Conservation (phyloP, 176 grass and related monocot species). For the Puccinellia tenuiflora region DNA sequence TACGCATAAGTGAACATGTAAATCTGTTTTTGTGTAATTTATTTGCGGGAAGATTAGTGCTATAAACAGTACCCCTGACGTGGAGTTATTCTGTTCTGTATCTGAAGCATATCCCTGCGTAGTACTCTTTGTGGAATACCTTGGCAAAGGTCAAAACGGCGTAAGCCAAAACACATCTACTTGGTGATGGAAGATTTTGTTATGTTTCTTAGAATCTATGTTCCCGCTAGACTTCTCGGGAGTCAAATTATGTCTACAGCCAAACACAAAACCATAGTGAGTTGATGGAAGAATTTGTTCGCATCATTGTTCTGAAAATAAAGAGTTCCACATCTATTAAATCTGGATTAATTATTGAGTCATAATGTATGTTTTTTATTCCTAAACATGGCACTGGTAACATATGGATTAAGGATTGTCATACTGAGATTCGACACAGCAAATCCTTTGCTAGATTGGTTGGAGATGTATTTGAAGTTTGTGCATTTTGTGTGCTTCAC, state of each 20-base stretch:
- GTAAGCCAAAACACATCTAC: not conserved
- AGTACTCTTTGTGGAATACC: not conserved
- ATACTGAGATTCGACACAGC: not conserved
- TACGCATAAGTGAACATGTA: not conserved
- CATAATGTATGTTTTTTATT: not conserved
- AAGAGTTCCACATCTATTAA: no score
- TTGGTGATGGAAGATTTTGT: not conserved
- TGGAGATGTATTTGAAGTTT: not conserved
- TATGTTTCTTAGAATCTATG: not conserved
- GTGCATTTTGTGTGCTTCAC: not conserved
- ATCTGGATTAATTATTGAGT: not conserved
- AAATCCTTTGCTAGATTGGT: not conserved
- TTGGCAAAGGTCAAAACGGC: conserved; percentile 7
- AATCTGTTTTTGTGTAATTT: not conserved
- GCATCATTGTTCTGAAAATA: not conserved
- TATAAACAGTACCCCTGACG: not conserved
- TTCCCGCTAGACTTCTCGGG: not conserved
- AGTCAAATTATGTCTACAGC: not conserved
- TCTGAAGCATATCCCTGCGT: not conserved
- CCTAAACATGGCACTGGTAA: not conserved
- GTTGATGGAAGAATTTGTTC: not conserved
- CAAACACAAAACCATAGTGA: not conserved
- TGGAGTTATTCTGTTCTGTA: conserved; percentile 2
- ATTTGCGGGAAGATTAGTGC: not conserved
- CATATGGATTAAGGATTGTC: not conserved